Percentiles rank a stretch among this genome's conserved stretches.
Evolutionary conservation across 2,329 filamentous ascomycete species (phyloP).

Genomic region (Gyromitra esculenta): DNA sequence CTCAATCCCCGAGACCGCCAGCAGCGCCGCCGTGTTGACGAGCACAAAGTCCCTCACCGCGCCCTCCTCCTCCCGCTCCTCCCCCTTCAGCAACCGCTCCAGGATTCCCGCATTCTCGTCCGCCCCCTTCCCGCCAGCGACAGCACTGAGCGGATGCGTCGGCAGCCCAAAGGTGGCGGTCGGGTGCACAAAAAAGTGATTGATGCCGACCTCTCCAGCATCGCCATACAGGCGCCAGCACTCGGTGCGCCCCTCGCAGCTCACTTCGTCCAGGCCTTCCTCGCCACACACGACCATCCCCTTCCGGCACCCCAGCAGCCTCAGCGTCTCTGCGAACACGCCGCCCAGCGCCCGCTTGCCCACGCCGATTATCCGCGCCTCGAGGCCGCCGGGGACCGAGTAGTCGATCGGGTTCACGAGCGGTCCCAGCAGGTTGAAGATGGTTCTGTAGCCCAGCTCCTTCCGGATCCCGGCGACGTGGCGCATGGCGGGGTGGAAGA

Average conservation of each 20-base stretch:
- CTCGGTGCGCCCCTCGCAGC: slow-evolving; percentile 84
- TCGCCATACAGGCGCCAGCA: slow-evolving; percentile 81
- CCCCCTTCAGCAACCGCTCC: slow-evolving; percentile 71
- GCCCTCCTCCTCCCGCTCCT: slow-evolving; percentile 74
- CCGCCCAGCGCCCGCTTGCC: slow-evolving; percentile 86
- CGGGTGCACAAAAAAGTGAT: slow-evolving; percentile 80
- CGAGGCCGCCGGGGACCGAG: slow-evolving; percentile 67
- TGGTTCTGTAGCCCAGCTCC: slow-evolving; percentile 91
- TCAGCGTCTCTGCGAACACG: slow-evolving; percentile 86
- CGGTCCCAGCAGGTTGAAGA: slow-evolving; percentile 96
- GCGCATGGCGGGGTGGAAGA: slow-evolving; percentile 95
- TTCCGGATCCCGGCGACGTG: slow-evolving; percentile 85
- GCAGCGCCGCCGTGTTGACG: slow-evolving; percentile 88
- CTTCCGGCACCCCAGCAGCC: slow-evolving; percentile 78
- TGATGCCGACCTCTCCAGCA: slow-evolving; percentile 66
- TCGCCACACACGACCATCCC: slow-evolving; percentile 91
- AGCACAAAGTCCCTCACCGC: slow-evolving; percentile 93
- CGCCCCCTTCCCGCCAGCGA: slow-evolving; percentile 85
- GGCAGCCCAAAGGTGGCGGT: slow-evolving; percentile 82
- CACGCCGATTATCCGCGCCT: slow-evolving; percentile 92
- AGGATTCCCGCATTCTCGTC: slow-evolving; percentile 88
- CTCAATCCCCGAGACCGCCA: slow-evolving; percentile 86
- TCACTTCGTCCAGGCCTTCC: slow-evolving; percentile 95
- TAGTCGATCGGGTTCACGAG: slow-evolving; percentile 89
- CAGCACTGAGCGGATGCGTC: slow-evolving; percentile 76